These are phyloP conservation scores for Coemansia sp. DNA, from an alignment of 192 early-diverging fungal species.

Conservation along the genomic window DNA sequence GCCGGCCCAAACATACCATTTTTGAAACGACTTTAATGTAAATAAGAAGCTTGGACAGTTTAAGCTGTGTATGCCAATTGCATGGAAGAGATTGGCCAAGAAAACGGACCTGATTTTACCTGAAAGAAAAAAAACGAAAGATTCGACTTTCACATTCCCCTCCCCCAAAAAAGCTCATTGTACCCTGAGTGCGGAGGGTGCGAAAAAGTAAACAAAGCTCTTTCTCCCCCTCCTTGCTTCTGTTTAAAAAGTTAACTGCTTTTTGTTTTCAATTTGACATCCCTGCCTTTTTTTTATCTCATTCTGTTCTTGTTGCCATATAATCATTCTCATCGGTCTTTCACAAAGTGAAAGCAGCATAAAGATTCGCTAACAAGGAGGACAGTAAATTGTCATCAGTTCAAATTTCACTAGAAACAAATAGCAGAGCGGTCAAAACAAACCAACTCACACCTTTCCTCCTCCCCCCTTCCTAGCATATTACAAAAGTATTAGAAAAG, in stretches of 20 bases:
- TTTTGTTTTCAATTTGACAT: conserved; percentile 7
- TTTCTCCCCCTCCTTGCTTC: background rate
- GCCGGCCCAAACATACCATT: too few relatives aligned
- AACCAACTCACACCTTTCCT: too few relatives aligned
- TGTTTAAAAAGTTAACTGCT: conserved; percentile 3
- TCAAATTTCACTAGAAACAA: too few relatives aligned
- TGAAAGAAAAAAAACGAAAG: background rate
- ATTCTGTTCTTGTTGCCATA: conserved; percentile 5
- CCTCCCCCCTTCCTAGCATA: too few relatives aligned
- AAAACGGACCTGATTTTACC: background rate
- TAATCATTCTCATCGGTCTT: background rate
- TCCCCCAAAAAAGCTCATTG: too few relatives aligned
- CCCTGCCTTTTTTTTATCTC: conserved; percentile 5
- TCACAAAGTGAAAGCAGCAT: background rate
- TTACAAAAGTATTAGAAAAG: background rate
- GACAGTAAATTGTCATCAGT: background rate
- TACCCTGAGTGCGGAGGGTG: too few relatives aligned
- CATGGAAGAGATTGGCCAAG: too few relatives aligned
- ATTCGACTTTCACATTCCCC: background rate
- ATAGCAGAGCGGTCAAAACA: background rate
- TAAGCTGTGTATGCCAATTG: too few relatives aligned
- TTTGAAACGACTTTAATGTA: background rate
- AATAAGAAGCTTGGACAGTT: background rate
- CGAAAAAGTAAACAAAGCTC: conserved; percentile 3
- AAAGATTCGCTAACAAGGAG: background rate